These are phyloP conservation scores for Phytophthora niederhauseri DNA, from an alignment of 352 stramenopile species.

Conservation along the genomic window DNA sequence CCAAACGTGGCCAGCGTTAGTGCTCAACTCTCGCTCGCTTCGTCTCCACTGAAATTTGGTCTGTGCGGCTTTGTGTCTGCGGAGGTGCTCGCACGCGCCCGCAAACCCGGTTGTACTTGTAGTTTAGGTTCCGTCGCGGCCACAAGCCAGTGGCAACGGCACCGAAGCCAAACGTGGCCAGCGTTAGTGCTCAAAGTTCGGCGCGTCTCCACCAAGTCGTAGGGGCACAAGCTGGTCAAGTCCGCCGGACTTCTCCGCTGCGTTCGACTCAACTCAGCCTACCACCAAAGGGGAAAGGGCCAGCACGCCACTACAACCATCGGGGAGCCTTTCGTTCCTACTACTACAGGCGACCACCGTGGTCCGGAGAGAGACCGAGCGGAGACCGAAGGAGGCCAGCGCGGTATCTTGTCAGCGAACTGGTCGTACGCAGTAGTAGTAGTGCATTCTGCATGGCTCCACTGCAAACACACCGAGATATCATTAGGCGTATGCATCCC, in stretches of 20 bases:
- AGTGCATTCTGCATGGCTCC: conserved; percentile 1
- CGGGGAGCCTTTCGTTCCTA: conserved; percentile 25
- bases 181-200: conserved; percentile 36
- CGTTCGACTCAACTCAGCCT: conserved; percentile 31
- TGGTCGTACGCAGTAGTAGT: not conserved
- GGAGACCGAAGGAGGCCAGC: conserved; percentile 7
- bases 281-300: conserved; percentile 21
- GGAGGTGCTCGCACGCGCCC: conserved; percentile 1
- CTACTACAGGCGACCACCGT: not conserved
- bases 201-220: conserved; percentile 15
- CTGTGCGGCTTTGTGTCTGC: conserved; percentile 11
- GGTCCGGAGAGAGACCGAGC: conserved; percentile 12
- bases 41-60: conserved; percentile 28
- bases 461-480: conserved; percentile 7
- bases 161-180: conserved; percentile 19
- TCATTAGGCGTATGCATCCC: not conserved
- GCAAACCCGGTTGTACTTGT: conserved; percentile 8
- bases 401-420: conserved; percentile 7
- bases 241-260: conserved; percentile 36
- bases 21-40: conserved; percentile 35
- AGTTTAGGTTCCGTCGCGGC: not conserved
- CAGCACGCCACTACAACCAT: conserved; percentile 4
- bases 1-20: conserved; percentile 30
- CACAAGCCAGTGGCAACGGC: conserved; percentile 25
- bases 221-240: conserved; percentile 32